Evolutionary conservation across 768 basidiomycete species (phyloP), one percentile per base, ranked within the genome.

Genomic region (Coprinopsis sp.): DNA sequence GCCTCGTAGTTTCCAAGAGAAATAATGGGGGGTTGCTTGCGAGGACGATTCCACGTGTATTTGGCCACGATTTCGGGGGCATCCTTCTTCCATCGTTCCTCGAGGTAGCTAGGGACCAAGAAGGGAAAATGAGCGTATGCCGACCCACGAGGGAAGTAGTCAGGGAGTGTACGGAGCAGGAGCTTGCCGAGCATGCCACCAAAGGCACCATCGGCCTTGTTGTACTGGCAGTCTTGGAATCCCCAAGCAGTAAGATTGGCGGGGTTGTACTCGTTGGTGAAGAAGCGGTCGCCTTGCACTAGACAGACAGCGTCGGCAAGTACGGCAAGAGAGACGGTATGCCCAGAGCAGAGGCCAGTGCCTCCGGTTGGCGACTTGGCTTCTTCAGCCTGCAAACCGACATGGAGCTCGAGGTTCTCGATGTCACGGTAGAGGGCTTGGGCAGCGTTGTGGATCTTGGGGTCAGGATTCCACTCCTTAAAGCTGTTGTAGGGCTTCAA

Each of bases 321-420:
- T 51, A 93, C 91, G n/a, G 87, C 85, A 34, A 89, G 74, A 5
- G 87, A 87, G 52, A 88, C 84, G 4, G 90, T 91, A 66, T 81
- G 89, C 22, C 87, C 86, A 4, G 87, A 87, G 60, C 87, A 90
- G 4, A 91, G 59, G 10, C 88, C 89, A 5, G 85, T 81, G 5
- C 87, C 90, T 1, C 79, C 74, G 21, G 71, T 70, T 5, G 81
- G 76, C 2, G 55, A 51, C 58, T 90, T 91, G 2, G 84, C 58
- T 54, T 89, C 71, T 60, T 91, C 89, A 4, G 85, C 84, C 65
- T 82, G 81, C 24, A 86, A 63, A 8, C 84, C 84, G 23, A 80
- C 76, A 56, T 91, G 77, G 10, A 92, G 76, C 58, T 91, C 90
- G 27, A 91, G 74, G 58, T 87, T 84, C 54, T 91, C 79, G 46